Evolutionary conservation across 2,329 filamentous ascomycete genomes (phyloP).

Genomic region (Xylaria sp.): DNA sequence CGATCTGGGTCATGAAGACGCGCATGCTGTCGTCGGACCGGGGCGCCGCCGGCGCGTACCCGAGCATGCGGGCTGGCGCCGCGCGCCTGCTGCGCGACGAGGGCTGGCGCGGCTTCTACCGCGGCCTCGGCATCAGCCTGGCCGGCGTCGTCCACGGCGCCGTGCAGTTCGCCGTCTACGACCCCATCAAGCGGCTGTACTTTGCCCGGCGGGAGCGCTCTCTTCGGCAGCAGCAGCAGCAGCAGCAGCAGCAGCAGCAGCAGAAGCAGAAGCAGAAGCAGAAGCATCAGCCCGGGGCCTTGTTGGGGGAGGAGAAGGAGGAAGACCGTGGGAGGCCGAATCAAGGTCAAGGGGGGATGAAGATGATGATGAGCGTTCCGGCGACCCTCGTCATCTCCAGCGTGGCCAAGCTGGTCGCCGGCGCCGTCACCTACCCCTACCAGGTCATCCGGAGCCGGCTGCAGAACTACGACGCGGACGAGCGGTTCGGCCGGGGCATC

Average conservation of each 20-base stretch:
- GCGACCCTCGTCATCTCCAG: slow-evolving; percentile 83
- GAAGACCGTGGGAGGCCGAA: no score
- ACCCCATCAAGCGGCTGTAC: slow-evolving; percentile 64
- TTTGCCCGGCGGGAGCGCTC: slow-evolving; percentile 47
- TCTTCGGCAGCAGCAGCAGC: no score
- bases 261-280: no score
- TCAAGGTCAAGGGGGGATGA: no score
- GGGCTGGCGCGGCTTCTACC: slow-evolving; percentile 81
- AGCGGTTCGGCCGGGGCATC: slow-evolving; percentile 70
- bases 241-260: no score
- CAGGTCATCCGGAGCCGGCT: slow-evolving; percentile 87
- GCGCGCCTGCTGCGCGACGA: slow-evolving; percentile 68
- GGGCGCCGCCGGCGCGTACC: slow-evolving; percentile 76
- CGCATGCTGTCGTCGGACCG: slow-evolving; percentile 90
- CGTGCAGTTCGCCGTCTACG: slow-evolving; percentile 95
- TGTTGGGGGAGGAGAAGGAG: no score
- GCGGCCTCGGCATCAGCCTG: slow-evolving; percentile 79
- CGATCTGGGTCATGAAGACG: slow-evolving; percentile 97
- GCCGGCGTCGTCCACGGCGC: slow-evolving; percentile 90
- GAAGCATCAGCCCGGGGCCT: no score
- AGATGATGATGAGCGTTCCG: slow-evolving; percentile 68
- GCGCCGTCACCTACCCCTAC: slow-evolving; percentile 90
- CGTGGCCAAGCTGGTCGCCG: slow-evolving; percentile 82
- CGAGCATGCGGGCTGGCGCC: slow-evolving; percentile 73
- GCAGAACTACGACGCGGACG: slow-evolving; percentile 84